A percentile compares a stretch with the other conserved stretches of the same genome.
phyloP scores from a whole-genome alignment of 2,329 filamentous ascomycete species.

The Apiospora arundinis region DNA sequence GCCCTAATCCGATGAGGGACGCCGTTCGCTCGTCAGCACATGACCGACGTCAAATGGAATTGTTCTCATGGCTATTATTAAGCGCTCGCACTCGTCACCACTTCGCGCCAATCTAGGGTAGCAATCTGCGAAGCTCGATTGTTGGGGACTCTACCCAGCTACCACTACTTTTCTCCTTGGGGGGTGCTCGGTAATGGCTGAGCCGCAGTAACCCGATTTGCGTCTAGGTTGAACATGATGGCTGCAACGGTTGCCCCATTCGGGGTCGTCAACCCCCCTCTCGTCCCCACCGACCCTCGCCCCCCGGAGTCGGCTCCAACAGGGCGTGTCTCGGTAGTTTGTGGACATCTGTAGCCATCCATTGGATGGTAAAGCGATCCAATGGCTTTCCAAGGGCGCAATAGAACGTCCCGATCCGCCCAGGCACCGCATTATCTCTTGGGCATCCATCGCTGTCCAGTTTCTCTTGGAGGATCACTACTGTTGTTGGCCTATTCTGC shows the following conservation, averaged over 20 bases:
- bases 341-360: too few species aligned
- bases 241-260: not conserved
- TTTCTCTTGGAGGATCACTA: too few species aligned
- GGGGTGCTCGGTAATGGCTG: not conserved
- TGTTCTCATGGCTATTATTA: not conserved
- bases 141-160: not conserved
- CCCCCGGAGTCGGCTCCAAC: not conserved
- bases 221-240: not conserved
- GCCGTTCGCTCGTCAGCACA: not conserved
- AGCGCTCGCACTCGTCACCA: not conserved
- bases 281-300: not conserved
- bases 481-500: too few species aligned
- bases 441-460: too few species aligned
- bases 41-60: not conserved
- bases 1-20: too few species aligned
- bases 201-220: not conserved
- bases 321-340: not conserved
- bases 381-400: too few species aligned
- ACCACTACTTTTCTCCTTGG: too few species aligned
- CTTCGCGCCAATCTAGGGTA: not conserved
- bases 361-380: not conserved
- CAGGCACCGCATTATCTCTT: too few species aligned
- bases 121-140: not conserved
- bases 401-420: too few species aligned
- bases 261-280: not conserved